A percentile compares a stretch with the other conserved stretches of the same genome.
These are phyloP conservation scores for Tulasnella sp. DNA, from an alignment of 768 basidiomycete genomes.

Conservation along the genomic window DNA sequence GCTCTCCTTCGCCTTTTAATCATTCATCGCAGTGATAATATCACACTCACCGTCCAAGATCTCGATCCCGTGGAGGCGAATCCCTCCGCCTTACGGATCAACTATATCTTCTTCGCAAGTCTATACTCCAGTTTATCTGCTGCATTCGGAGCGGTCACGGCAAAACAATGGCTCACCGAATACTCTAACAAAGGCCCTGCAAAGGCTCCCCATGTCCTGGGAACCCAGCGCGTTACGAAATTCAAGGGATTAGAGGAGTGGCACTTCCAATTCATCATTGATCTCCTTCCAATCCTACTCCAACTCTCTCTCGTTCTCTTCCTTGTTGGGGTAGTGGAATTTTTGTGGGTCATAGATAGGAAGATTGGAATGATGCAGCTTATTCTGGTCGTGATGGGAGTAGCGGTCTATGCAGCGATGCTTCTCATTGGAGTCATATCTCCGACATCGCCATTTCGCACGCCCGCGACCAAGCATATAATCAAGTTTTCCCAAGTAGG, in stretches of 20 bases:
- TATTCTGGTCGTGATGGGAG: not conserved
- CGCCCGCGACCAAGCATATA: no score
- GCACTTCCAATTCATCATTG: not conserved
- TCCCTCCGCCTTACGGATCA: not conserved
- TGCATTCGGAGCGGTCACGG: not conserved
- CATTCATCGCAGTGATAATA: not conserved
- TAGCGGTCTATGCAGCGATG: not conserved
- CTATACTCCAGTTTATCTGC: not conserved
- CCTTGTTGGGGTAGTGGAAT: not conserved
- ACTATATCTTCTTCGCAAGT: not conserved
- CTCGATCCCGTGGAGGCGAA: not conserved
- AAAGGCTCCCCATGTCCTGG: not conserved
- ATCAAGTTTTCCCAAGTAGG: no score
- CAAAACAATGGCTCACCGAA: not conserved
- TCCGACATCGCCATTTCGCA: no score
- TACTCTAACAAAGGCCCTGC: not conserved
- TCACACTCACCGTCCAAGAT: not conserved
- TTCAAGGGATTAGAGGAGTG: not conserved
- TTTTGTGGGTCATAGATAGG: not conserved
- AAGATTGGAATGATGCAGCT: not conserved
- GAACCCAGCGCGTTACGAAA: not conserved
- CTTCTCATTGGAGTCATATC: no score
- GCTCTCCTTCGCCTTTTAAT: not conserved
- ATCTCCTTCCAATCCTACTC: conserved; percentile 1
- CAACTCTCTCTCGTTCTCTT: conserved; percentile 1